Evolutionary conservation across 2,329 filamentous ascomycete genomes (phyloP).

Genomic region (Talaromyces sp.): DNA sequence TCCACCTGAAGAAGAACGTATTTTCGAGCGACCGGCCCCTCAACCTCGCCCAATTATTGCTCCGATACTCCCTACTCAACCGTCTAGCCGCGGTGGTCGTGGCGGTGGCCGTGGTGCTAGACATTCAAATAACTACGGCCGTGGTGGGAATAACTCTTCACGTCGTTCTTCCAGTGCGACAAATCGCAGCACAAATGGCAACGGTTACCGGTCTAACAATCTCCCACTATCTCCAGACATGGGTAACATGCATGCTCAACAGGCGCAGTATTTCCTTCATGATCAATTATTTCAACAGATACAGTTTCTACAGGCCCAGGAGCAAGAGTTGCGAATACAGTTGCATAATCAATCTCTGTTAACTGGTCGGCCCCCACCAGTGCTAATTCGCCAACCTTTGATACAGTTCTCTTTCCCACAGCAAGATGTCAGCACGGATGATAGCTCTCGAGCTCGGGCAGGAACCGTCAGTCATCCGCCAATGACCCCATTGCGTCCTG

Average conservation of each 20-base stretch:
- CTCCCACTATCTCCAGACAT: conserved; percentile 37
- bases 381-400: conserved; percentile 42
- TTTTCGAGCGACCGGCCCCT: conserved; percentile 55
- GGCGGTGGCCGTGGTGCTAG: conserved; percentile 50
- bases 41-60: conserved; percentile 56
- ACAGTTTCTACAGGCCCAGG: conserved; percentile 49
- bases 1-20: conserved; percentile 70
- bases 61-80: conserved; percentile 33
- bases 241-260: conserved; percentile 43
- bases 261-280: conserved; percentile 48
- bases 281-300: conserved; percentile 51
- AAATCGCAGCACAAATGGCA: conserved; percentile 36
- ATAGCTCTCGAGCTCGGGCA: conserved; percentile 37
- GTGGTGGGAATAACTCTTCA: conserved; percentile 47
- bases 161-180: conserved; percentile 59
- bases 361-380: conserved; percentile 38
- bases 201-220: conserved; percentile 35
- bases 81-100: conserved; percentile 49
- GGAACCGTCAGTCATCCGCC: conserved; percentile 37
- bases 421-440: conserved; percentile 34
- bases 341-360: conserved; percentile 46
- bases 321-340: conserved; percentile 48
- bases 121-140: conserved; percentile 48
- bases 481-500: conserved; percentile 32
- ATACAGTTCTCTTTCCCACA: conserved; percentile 41